Conservation (phyloP, 177 flowering plant species). For the Vitis hybrid region DNA sequence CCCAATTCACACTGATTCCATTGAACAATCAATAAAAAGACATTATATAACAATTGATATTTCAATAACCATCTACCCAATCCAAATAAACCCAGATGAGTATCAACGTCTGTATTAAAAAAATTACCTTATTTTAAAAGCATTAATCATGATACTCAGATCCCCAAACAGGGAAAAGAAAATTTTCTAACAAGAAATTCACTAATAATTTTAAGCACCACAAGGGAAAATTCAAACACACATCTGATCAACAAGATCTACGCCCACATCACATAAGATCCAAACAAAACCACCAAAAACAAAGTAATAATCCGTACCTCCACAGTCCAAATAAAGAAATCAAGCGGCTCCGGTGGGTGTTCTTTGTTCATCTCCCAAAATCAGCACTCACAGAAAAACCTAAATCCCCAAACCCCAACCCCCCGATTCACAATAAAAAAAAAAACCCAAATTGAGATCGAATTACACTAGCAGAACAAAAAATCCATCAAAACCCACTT, state of each 20-base stretch:
- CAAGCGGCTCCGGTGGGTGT: conserved; percentile 68
- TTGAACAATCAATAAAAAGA: too few relatives aligned
- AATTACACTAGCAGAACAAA: background rate
- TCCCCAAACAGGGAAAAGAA: too few relatives aligned
- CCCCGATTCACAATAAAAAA: background rate
- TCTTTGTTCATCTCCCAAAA: conserved; percentile 55
- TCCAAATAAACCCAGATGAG: too few relatives aligned
- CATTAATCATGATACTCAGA: too few relatives aligned
- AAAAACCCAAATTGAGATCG: background rate
- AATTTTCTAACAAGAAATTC: too few relatives aligned
- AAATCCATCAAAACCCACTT: background rate
- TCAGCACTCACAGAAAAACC: background rate
- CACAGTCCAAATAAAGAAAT: conserved; percentile 79
- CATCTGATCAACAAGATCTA: conserved; percentile 7
- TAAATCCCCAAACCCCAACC: background rate
- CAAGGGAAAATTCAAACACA: too few relatives aligned
- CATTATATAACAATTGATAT: too few relatives aligned
- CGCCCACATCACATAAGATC: background rate
- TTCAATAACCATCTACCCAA: too few relatives aligned
- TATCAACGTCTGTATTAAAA: too few relatives aligned
- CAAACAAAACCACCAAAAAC: background rate
- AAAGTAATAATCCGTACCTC: conserved; percentile 38
- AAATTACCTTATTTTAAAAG: too few relatives aligned
- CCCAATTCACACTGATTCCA: too few relatives aligned
- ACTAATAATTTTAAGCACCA: too few relatives aligned